Evolutionary conservation across 441 rosid species (phyloP).

Genomic region (Theobroma grandiflorum): DNA sequence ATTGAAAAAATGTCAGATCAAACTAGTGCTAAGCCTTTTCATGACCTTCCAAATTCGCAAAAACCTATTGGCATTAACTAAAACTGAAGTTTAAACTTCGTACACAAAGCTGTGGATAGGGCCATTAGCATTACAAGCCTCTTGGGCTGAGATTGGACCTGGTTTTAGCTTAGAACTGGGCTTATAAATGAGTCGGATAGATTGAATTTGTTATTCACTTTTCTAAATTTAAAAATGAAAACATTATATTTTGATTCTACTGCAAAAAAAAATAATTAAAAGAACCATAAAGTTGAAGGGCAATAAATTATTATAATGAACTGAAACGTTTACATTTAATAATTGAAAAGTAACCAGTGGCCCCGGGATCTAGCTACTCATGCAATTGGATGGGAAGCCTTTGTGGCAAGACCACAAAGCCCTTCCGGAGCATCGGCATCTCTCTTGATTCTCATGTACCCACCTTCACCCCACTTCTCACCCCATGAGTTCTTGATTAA

Average conservation of each 20-base stretch:
- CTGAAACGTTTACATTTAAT: no score
- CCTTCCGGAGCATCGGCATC: constrained; percentile 18
- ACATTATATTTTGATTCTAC: no score
- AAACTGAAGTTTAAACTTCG: no score
- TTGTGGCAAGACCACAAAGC: constrained; percentile 23
- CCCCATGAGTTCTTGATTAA: constrained; percentile 53
- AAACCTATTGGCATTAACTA: no score
- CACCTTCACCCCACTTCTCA: constrained; percentile 35
- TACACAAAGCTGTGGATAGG: not conserved
- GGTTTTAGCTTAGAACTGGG: not conserved
- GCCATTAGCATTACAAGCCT: not conserved
- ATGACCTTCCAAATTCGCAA: no score
- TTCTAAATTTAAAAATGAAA: no score
- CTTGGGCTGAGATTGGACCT: not conserved
- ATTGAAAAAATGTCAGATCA: no score
- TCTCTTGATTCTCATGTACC: constrained; percentile 29
- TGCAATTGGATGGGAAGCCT: constrained; percentile 29
- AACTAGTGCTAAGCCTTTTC: no score
- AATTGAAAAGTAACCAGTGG: not conserved
- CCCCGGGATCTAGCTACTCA: not conserved
- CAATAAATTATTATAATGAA: no score
- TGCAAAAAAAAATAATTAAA: no score
- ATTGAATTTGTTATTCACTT: no score
- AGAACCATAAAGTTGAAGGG: no score
- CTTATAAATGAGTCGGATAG: not conserved